Conservation (phyloP, 352 stramenopile species). For the Globisporangium ultimum region DNA sequence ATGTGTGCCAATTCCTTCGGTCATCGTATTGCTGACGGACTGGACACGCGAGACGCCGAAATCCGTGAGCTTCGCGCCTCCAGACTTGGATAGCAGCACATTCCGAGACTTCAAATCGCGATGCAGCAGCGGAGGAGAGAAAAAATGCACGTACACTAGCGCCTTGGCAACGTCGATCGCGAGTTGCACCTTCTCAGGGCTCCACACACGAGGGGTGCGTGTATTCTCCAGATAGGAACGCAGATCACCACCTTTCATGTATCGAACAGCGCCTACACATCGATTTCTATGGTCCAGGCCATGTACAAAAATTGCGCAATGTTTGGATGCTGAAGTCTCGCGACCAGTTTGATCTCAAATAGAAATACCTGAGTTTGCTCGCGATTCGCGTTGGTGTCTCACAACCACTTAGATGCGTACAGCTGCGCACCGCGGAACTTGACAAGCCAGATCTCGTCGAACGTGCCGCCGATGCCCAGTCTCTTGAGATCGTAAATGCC, state of each 20-base stretch:
- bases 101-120: slow-evolving; percentile 26
- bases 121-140: slow-evolving; percentile 16
- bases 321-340: slow-evolving; percentile 6
- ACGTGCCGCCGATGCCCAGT: slow-evolving; percentile 1
- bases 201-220: neutral
- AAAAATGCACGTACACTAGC: slow-evolving; percentile 14
- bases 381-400: slow-evolving; percentile 10
- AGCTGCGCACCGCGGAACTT: slow-evolving; percentile 1
- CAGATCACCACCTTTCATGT: slow-evolving; percentile 34
- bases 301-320: neutral
- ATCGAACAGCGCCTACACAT: slow-evolving; percentile 8
- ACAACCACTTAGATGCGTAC: slow-evolving; percentile 9
- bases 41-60: slow-evolving; percentile 52
- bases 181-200: slow-evolving; percentile 6
- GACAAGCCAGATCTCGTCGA: slow-evolving; percentile 7
- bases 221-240: slow-evolving; percentile 26
- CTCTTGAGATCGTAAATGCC: neutral
- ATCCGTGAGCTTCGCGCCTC: slow-evolving; percentile 55
- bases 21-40: slow-evolving; percentile 48
- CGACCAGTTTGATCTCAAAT: slow-evolving; percentile 5
- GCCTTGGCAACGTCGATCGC: slow-evolving; percentile 20
- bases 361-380: slow-evolving; percentile 17
- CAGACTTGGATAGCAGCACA: slow-evolving; percentile 18
- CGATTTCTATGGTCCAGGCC: slow-evolving; percentile 1
- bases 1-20: slow-evolving; percentile 35